phyloP scores from a whole-genome alignment of 306 rosid species.

The Rosa chinensis region DNA sequence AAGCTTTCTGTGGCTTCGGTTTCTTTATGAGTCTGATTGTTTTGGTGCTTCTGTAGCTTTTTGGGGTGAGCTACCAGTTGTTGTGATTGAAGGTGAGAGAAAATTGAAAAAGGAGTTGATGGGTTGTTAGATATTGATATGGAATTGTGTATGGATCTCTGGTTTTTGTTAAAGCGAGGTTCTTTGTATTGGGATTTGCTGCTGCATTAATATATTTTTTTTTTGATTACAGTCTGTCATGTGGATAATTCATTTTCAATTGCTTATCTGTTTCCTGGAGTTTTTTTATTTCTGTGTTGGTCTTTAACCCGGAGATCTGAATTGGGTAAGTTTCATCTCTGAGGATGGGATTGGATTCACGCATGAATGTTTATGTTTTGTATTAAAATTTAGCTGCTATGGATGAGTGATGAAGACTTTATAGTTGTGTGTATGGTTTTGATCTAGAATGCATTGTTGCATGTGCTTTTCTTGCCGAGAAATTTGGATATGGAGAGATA shows the following conservation, averaged over 20 bases:
- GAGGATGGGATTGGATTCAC: conserved; percentile 16
- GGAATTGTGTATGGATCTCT: conserved; percentile 25
- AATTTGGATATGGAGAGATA: conserved; percentile 16
- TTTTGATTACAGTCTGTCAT: conserved; percentile 20
- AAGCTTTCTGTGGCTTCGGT: conserved; percentile 18
- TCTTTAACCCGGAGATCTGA: conserved; percentile 25
- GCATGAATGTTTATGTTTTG: background rate
- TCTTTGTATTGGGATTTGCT: conserved; percentile 27
- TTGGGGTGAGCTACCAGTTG: conserved; percentile 9
- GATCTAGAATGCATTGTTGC: conserved; percentile 37
- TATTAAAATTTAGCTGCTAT: conserved; percentile 12
- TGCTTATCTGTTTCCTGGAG: conserved; percentile 8
- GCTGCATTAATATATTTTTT: conserved; percentile 22
- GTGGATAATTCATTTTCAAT: conserved; percentile 8
- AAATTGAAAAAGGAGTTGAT: background rate
- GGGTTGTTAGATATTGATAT: conserved; percentile 26
- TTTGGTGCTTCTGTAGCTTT: background rate
- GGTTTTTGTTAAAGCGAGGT: background rate
- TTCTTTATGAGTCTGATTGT: background rate
- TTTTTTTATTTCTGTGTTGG: background rate
- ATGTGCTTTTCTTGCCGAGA: conserved; percentile 20
- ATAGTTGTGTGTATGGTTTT: background rate
- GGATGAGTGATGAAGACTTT: conserved; percentile 14
- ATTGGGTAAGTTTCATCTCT: conserved; percentile 16
- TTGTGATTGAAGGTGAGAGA: conserved; percentile 5